A percentile compares a stretch with the other conserved stretches of the same genome.
Evolutionary conservation across 352 stramenopile species (phyloP).

Genomic region (Pythium folliculosum): DNA sequence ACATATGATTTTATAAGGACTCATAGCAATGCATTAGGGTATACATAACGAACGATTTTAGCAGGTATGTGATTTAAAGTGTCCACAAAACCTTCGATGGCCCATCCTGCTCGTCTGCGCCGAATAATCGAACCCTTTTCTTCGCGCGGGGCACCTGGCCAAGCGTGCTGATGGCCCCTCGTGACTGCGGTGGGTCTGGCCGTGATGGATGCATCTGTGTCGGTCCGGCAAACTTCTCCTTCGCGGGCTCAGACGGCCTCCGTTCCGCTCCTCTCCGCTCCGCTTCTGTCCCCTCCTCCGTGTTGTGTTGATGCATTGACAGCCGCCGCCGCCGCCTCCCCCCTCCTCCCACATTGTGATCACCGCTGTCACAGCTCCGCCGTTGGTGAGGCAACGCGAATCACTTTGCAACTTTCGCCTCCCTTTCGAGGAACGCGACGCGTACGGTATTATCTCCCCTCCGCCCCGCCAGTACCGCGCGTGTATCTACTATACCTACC

Average conservation of each 20-base stretch:
- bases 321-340: not conserved
- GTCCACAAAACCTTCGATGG: not conserved
- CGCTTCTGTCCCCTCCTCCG: conserved; percentile 1
- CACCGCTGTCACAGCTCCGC: not conserved
- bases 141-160: not conserved
- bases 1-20: not conserved
- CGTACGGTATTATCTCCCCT: not conserved
- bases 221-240: not conserved
- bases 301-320: not conserved
- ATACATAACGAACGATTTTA: too few species aligned
- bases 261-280: conserved; percentile 7
- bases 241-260: not conserved
- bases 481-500: not conserved
- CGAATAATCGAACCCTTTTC: conserved; percentile 34
- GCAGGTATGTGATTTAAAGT: not conserved
- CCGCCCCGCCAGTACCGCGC: not conserved
- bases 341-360: not conserved
- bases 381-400: not conserved
- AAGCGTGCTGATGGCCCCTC: not conserved
- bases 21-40: too few species aligned
- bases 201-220: conserved; percentile 23
- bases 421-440: conserved; percentile 34
- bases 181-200: conserved; percentile 9
- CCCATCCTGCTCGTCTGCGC: conserved; percentile 13
- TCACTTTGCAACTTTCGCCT: conserved; percentile 42